Evolutionary conservation across 2,329 filamentous ascomycete species (phyloP).

Genomic region (Myrmaecium sp.): DNA sequence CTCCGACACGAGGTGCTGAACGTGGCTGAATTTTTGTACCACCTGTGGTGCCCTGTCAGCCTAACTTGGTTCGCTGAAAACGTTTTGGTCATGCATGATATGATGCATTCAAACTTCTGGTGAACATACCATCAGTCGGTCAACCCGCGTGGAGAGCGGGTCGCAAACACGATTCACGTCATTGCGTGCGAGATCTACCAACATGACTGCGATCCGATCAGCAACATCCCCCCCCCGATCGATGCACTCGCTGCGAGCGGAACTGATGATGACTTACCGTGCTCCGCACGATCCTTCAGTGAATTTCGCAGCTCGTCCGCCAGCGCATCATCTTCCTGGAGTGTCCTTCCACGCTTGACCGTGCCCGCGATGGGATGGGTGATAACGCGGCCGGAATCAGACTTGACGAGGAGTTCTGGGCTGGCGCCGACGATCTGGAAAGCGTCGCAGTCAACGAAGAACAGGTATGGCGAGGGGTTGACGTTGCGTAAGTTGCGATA

Average conservation of each 20-base stretch:
- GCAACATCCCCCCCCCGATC: constrained; percentile 42
- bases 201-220: constrained; percentile 50
- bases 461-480: constrained; percentile 93
- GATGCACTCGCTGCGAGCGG: constrained; percentile 1
- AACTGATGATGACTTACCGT: constrained; percentile 11
- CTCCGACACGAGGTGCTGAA: constrained; percentile 92
- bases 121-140: constrained; percentile 92
- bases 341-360: constrained; percentile 66
- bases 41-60: no score
- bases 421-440: constrained; percentile 94
- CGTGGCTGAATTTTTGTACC: constrained; percentile 56
- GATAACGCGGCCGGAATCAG: constrained; percentile 71
- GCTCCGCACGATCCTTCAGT: constrained; percentile 55
- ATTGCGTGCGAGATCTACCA: constrained; percentile 90
- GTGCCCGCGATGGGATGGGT: constrained; percentile 96
- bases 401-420: constrained; percentile 86
- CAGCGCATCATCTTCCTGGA: constrained; percentile 65
- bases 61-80: background rate
- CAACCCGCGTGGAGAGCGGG: constrained; percentile 74
- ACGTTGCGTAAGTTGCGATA: constrained; percentile 93
- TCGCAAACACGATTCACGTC: constrained; percentile 94
- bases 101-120: no score
- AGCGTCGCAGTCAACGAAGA: constrained; percentile 80
- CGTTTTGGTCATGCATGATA: no score
- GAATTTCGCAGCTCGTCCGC: constrained; percentile 61